A percentile compares a stretch with the other conserved stretches of the same genome.
These are phyloP conservation scores for Hypoxylon trugodes DNA, from an alignment of 495 filamentous ascomycete genomes.

Conservation along the genomic window DNA sequence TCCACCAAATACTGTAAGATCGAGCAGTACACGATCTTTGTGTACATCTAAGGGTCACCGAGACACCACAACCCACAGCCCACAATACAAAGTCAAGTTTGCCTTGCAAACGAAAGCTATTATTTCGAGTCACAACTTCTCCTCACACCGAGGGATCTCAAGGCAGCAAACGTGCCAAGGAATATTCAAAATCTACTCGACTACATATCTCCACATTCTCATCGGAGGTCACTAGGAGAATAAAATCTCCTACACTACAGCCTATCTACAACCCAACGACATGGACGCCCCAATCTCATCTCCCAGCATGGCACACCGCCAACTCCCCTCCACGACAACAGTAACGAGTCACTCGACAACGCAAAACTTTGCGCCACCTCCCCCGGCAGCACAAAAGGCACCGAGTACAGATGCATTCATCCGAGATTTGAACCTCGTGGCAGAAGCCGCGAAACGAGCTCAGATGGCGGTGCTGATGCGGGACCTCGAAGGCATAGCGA, in stretches of 20 bases:
- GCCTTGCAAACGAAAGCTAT: not conserved
- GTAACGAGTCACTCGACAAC: conserved; percentile 33
- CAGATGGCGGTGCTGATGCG: conserved; percentile 87
- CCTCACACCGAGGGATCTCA: conserved; percentile 8
- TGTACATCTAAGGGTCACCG: conserved; percentile 25
- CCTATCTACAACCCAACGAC: conserved; percentile 5
- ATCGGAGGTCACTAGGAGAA: not conserved
- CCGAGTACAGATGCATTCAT: conserved; percentile 69
- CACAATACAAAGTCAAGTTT: too few species aligned
- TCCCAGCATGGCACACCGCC: conserved; percentile 39
- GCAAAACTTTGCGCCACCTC: conserved; percentile 47
- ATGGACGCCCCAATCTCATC: conserved; percentile 52
- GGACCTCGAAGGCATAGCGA: conserved; percentile 75
- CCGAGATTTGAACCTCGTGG: conserved; percentile 83
- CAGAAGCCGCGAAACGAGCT: conserved; percentile 93
- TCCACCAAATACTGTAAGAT: conserved; percentile 10
- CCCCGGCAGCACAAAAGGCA: conserved; percentile 44
- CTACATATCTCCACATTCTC: not conserved
- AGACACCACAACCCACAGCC: not conserved
- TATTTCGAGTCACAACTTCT: conserved; percentile 3
- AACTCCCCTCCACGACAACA: conserved; percentile 37
- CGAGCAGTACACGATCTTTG: conserved; percentile 19
- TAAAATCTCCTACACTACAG: not conserved
- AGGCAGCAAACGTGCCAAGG: conserved; percentile 3
- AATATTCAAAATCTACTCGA: not conserved